phyloP scores from a whole-genome alignment of 1,284 basidiomycete genomes.

The Microbotryum intermedium region DNA sequence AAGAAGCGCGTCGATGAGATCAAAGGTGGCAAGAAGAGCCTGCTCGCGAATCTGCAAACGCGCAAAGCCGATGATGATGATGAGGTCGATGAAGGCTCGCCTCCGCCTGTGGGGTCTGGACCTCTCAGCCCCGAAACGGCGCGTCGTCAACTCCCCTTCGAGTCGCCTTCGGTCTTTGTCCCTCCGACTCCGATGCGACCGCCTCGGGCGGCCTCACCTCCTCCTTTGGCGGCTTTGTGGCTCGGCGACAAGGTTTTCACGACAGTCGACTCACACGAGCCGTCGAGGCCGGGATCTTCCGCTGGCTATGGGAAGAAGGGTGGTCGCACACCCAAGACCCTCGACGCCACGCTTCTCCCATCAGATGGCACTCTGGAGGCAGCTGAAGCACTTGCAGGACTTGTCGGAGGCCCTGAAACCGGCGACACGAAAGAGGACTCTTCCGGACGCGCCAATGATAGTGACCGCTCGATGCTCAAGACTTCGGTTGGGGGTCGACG shows the following conservation, averaged over 20 bases:
- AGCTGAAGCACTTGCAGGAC: slow-evolving; percentile 40
- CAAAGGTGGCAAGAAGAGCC: slow-evolving; percentile 39
- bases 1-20: slow-evolving; percentile 35
- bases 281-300: no score
- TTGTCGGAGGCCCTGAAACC: slow-evolving; percentile 28
- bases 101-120: background rate
- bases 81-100: slow-evolving; percentile 36
- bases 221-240: no score
- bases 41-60: slow-evolving; percentile 35
- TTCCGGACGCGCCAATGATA: background rate
- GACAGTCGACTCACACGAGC: no score
- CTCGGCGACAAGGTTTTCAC: no score
- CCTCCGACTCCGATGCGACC: slow-evolving; percentile 8
- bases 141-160: slow-evolving; percentile 3
- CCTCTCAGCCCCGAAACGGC: slow-evolving; percentile 11
- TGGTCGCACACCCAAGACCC: background rate
- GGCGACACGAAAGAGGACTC: background rate
- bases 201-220: slow-evolving; percentile 5
- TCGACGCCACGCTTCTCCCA: background rate
- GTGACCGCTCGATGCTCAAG: background rate
- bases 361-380: slow-evolving; percentile 40
- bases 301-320: no score
- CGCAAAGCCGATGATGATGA: slow-evolving; percentile 17
- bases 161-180: slow-evolving; percentile 7
- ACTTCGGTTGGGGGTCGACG: background rate